Percentiles rank a stretch among this genome's conserved stretches.
phyloP scores from a whole-genome alignment of 2,329 filamentous ascomycete species.

The Cladosporium sp. region DNA sequence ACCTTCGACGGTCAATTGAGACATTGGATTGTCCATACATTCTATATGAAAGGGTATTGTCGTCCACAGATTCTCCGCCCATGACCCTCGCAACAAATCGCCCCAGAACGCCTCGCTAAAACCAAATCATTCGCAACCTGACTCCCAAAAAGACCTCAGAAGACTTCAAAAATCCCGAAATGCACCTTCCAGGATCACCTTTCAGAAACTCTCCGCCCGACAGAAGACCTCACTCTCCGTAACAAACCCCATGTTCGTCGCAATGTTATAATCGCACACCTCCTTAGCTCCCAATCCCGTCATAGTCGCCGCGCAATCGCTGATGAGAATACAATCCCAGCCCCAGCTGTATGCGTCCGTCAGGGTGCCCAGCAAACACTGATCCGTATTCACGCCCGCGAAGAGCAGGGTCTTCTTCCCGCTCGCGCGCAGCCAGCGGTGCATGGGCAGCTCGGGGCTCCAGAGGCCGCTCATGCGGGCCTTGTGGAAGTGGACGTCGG shows the following conservation, averaged over 20 bases:
- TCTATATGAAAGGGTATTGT: too few species aligned
- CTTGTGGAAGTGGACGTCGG: constrained; percentile 40
- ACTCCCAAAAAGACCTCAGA: too few species aligned
- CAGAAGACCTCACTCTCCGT: constrained; percentile 32
- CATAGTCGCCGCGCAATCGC: constrained; percentile 39
- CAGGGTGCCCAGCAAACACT: constrained; percentile 37
- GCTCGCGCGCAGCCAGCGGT: constrained; percentile 35
- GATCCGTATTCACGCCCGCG: constrained; percentile 39
- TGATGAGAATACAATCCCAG: constrained; percentile 37
- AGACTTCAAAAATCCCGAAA: too few species aligned
- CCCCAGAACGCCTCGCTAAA: too few species aligned
- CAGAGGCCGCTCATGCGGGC: constrained; percentile 39
- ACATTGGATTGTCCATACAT: too few species aligned
- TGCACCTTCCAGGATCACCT: too few species aligned
- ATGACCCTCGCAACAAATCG: too few species aligned
- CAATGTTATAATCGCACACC: constrained; percentile 36
- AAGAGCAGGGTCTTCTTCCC: constrained; percentile 38
- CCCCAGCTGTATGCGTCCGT: constrained; percentile 38
- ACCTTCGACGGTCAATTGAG: too few species aligned
- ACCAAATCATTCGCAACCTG: too few species aligned
- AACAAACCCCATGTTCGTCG: constrained; percentile 39
- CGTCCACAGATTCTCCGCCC: too few species aligned
- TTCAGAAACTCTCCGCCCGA: constrained; percentile 16
- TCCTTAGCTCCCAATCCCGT: constrained; percentile 34
- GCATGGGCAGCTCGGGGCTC: constrained; percentile 35